These are phyloP conservation scores for Starmerella geochares DNA, from an alignment of 805 yeast genomes.

Conservation along the genomic window DNA sequence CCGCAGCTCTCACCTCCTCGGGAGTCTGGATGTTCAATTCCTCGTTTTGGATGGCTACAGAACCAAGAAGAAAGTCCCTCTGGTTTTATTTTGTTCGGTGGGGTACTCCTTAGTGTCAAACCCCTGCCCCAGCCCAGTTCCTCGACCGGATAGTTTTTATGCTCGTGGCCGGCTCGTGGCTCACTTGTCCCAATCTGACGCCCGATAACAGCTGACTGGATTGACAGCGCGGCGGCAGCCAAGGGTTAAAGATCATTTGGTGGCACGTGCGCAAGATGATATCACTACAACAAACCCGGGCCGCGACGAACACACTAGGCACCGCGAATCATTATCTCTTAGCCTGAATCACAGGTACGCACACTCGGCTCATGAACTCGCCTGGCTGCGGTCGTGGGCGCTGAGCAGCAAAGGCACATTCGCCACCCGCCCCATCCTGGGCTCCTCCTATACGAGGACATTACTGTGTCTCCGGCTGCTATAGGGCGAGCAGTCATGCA, in stretches of 20 bases:
- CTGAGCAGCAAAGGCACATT: too few species aligned
- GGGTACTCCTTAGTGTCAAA: slow-evolving; percentile 1
- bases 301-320: too few species aligned
- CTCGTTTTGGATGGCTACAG: neutral
- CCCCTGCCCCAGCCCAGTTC: neutral
- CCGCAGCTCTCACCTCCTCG: neutral
- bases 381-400: too few species aligned
- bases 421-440: too few species aligned
- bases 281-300: neutral
- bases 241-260: neutral
- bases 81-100: slow-evolving; percentile 5
- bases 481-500: neutral
- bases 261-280: neutral
- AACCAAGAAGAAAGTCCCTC: neutral
- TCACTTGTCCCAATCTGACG: neutral
- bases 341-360: too few species aligned
- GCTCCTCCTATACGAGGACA: neutral
- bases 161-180: neutral
- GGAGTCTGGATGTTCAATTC: neutral
- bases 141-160: neutral
- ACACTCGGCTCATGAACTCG: too few species aligned
- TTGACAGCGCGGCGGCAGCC: neutral
- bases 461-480: neutral
- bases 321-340: too few species aligned
- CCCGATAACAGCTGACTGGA: slow-evolving; percentile 6